Conservation (phyloP, 164 flowering plant genomes). For the Hamamelis virginiana region DNA sequence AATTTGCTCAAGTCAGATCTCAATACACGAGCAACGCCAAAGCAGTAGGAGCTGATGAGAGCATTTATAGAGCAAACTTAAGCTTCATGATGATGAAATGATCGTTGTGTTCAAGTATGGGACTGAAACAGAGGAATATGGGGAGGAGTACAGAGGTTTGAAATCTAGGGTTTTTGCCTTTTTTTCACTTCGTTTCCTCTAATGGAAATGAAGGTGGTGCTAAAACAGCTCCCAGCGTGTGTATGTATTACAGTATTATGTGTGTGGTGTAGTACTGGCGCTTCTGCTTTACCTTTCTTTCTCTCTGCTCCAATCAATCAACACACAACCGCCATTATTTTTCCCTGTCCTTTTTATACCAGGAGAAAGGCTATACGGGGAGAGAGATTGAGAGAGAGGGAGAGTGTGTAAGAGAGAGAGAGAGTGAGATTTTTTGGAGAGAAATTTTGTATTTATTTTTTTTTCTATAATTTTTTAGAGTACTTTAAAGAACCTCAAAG, state of each 20-base stretch:
- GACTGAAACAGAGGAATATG: not conserved
- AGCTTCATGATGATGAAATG: not conserved
- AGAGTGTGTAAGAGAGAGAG: slow-evolving; percentile 7
- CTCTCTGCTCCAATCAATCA: slow-evolving; percentile 30
- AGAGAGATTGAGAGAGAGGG: slow-evolving; percentile 4
- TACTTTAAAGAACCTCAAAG: not conserved
- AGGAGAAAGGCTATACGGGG: not conserved
- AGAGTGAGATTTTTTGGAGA: not conserved
- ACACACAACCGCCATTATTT: slow-evolving; percentile 34
- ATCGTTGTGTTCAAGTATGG: not conserved
- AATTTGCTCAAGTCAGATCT: not conserved
- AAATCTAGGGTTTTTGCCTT: slow-evolving; percentile 2
- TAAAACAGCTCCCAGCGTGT: not conserved
- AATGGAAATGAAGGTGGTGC: slow-evolving; percentile 14
- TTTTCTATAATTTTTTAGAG: too few relatives aligned
- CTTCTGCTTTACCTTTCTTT: slow-evolving; percentile 8
- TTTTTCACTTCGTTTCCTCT: slow-evolving; percentile 8
- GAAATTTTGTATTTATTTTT: not conserved
- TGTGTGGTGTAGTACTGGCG: slow-evolving; percentile 1
- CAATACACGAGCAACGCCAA: not conserved
- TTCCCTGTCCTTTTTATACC: slow-evolving; percentile 18
- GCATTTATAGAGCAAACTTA: not conserved
- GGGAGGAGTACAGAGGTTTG: not conserved
- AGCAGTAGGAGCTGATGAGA: not conserved
- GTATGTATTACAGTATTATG: not conserved